Percentiles rank a stretch among this genome's conserved stretches.
phyloP scores from a whole-genome alignment of 345 rosid genomes.

The Euclidium syriacum region DNA sequence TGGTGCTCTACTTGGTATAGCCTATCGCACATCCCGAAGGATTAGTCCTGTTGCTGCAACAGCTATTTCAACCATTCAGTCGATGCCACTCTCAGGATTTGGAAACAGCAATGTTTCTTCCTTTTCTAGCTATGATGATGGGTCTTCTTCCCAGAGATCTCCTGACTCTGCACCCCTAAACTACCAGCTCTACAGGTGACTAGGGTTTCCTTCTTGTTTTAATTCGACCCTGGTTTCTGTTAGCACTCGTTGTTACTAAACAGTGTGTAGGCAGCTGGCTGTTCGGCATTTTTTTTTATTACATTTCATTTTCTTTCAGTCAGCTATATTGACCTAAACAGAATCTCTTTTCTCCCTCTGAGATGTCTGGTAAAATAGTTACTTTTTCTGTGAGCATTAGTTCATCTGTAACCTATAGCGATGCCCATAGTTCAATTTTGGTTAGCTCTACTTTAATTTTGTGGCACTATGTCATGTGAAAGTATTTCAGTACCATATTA shows the following conservation, averaged over 20 bases:
- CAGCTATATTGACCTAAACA: slow-evolving; percentile 1
- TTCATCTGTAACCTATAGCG: not conserved
- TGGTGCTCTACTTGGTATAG: slow-evolving; percentile 96
- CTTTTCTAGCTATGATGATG: slow-evolving; percentile 74
- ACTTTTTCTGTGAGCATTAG: not conserved
- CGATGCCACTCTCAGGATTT: slow-evolving; percentile 98
- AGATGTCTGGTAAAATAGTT: not conserved
- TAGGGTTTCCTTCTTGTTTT: slow-evolving; percentile 11
- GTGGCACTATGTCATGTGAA: not conserved
- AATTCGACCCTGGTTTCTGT: not conserved
- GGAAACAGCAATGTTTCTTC: slow-evolving; percentile 78
- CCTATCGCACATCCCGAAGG: slow-evolving; percentile 87
- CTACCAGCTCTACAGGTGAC: slow-evolving; percentile 91
- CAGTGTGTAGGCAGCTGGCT: not conserved
- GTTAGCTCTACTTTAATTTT: not conserved
- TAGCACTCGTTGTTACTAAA: not conserved
- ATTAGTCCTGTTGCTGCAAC: slow-evolving; percentile 86
- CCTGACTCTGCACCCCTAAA: slow-evolving; percentile 79
- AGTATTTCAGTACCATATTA: slow-evolving; percentile 8
- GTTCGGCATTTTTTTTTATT: not conserved
- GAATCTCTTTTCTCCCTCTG: not conserved
- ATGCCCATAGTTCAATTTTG: not conserved
- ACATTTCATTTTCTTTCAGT: not conserved
- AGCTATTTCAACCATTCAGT: slow-evolving; percentile 89
- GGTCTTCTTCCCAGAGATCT: slow-evolving; percentile 60